phyloP scores from a whole-genome alignment of 768 basidiomycete genomes.

The Trametes sanguinea region DNA sequence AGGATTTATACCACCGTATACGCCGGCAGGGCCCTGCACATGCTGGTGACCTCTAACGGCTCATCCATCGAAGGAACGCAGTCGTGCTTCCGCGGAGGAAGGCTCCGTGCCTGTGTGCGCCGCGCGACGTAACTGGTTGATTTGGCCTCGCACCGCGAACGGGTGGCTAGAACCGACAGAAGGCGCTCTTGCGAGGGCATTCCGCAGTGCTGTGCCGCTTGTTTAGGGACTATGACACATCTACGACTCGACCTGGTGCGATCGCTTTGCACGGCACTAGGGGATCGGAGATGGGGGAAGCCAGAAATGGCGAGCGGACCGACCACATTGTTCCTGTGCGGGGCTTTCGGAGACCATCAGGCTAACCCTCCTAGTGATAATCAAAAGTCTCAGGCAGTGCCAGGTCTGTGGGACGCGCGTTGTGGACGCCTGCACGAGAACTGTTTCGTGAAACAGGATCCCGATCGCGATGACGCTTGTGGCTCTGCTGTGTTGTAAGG shows the following conservation, averaged over 20 bases:
- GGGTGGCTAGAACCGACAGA: neutral
- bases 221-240: constrained; percentile 7
- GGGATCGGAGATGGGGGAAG: constrained; percentile 13
- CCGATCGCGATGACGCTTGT: constrained; percentile 7
- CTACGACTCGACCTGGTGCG: constrained; percentile 3
- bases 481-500: constrained; percentile 12
- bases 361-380: constrained; percentile 3
- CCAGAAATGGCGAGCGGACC: neutral
- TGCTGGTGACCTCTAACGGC: neutral
- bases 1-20: constrained; percentile 24
- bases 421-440: constrained; percentile 13
- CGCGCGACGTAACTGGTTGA: constrained; percentile 12
- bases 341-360: constrained; percentile 7
- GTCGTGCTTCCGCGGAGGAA: constrained; percentile 4
- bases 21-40: neutral
- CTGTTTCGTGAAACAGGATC: constrained; percentile 7
- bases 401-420: constrained; percentile 18
- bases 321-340: constrained; percentile 11
- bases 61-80: constrained; percentile 12
- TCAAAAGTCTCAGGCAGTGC: constrained; percentile 13
- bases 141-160: constrained; percentile 6
- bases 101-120: constrained; percentile 17
- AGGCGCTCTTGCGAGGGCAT: neutral
- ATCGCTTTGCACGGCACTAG: neutral
- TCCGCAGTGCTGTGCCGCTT: constrained; percentile 10